Conservation (phyloP, 192 early-diverging fungal species). For the Backusella macrospora region DNA sequence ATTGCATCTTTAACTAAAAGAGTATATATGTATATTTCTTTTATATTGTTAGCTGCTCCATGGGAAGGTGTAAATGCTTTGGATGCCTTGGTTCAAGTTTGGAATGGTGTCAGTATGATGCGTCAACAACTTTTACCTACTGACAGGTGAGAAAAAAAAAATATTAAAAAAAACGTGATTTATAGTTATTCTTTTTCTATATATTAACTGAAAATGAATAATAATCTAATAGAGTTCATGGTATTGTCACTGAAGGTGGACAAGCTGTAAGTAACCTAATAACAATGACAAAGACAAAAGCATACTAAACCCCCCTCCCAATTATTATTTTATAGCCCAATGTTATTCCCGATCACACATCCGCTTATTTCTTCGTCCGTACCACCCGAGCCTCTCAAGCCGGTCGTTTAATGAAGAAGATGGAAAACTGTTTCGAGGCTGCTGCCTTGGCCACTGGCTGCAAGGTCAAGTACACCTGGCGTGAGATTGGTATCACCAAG, state of each 20-base stretch:
- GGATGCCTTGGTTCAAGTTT: conserved; percentile 69
- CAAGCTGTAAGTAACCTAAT: conserved; percentile 40
- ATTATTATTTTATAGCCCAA: too few relatives aligned
- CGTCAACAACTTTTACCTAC: conserved; percentile 75
- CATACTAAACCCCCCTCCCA: too few relatives aligned
- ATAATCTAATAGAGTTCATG: conserved; percentile 57
- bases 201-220: background rate
- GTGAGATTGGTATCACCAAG: conserved; percentile 36
- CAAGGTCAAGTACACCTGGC: conserved; percentile 56
- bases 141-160: conserved; percentile 42
- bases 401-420: conserved; percentile 47
- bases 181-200: background rate
- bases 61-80: conserved; percentile 74
- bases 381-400: conserved; percentile 53
- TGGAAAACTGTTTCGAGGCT: conserved; percentile 61
- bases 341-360: conserved; percentile 69
- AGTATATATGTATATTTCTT: background rate
- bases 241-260: conserved; percentile 80
- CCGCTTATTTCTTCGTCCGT: conserved; percentile 61
- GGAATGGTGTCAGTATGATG: conserved; percentile 66
- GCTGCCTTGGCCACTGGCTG: conserved; percentile 73
- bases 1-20: background rate
- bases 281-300: background rate
- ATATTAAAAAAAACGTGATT: background rate
- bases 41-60: conserved; percentile 25